Evolutionary conservation across 2,329 filamentous ascomycete species (phyloP).

Genomic region (Gremmenia infestans): DNA sequence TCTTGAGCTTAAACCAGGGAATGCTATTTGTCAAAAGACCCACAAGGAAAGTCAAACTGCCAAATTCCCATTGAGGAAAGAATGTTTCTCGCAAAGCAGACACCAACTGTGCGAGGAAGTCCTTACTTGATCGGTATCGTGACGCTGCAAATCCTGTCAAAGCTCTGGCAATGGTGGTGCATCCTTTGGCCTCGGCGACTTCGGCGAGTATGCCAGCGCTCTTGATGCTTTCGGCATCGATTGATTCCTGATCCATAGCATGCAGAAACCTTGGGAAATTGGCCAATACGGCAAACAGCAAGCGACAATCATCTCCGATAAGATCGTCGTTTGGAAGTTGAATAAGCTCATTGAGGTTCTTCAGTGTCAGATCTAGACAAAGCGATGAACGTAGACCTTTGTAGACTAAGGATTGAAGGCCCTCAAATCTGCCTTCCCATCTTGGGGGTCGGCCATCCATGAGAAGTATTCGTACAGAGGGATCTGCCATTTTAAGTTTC

Average conservation of each 20-base stretch:
- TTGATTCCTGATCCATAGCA: constrained; percentile 62
- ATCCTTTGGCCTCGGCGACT: constrained; percentile 69
- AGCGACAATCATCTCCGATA: constrained; percentile 73
- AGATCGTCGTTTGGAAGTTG: constrained; percentile 73
- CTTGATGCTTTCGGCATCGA: constrained; percentile 51
- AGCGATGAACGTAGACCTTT: constrained; percentile 86
- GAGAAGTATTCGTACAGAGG: constrained; percentile 63
- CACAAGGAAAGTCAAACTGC: constrained; percentile 83
- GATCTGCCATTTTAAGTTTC: constrained; percentile 74
- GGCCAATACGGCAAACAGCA: constrained; percentile 85
- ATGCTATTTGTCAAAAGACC: constrained; percentile 84
- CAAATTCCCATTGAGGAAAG: constrained; percentile 77
- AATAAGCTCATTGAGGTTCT: constrained; percentile 73
- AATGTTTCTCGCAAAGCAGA: constrained; percentile 71
- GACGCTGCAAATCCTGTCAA: constrained; percentile 66
- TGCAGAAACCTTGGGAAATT: constrained; percentile 84
- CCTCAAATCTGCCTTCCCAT: constrained; percentile 88
- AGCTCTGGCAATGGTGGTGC: constrained; percentile 60
- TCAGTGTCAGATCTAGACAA: constrained; percentile 73
- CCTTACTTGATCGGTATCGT: constrained; percentile 61
- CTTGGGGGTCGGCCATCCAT: constrained; percentile 73
- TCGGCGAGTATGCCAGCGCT: constrained; percentile 66
- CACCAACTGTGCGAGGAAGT: constrained; percentile 72
- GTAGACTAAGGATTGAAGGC: constrained; percentile 79
- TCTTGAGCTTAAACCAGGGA: constrained; percentile 87